Conservation (phyloP, 2,329 filamentous ascomycete genomes). For the Neurospora crassa region DNA sequence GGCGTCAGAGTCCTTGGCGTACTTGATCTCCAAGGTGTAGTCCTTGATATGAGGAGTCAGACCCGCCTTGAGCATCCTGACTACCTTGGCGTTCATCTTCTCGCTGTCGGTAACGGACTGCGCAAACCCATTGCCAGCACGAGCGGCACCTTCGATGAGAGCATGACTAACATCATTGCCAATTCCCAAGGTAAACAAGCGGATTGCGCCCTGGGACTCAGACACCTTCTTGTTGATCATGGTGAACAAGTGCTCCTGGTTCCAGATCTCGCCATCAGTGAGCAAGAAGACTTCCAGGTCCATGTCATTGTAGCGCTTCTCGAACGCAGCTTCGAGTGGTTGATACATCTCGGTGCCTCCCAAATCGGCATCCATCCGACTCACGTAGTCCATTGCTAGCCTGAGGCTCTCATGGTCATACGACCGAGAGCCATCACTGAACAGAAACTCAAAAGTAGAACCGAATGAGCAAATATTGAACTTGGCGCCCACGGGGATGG, state of each 20-base stretch:
- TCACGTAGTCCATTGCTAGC: conserved; percentile 31
- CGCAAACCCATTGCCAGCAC: conserved; percentile 46
- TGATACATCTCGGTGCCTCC: conserved; percentile 45
- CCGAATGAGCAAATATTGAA: conserved; percentile 68
- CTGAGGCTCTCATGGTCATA: conserved; percentile 36
- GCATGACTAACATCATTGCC: conserved; percentile 40
- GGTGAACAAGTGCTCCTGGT: conserved; percentile 31
- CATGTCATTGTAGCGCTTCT: conserved; percentile 32
- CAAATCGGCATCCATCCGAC: conserved; percentile 33
- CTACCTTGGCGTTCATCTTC: conserved; percentile 57
- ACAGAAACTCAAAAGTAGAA: conserved; percentile 34
- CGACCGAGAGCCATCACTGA: conserved; percentile 30
- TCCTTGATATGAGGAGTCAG: conserved; percentile 56
- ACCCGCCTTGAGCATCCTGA: conserved; percentile 66
- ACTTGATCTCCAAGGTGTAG: conserved; percentile 55
- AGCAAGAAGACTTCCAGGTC: conserved; percentile 45
- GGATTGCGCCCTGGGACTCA: conserved; percentile 31
- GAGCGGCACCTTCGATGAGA: conserved; percentile 44
- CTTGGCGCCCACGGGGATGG: conserved; percentile 50
- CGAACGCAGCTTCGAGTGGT: conserved; percentile 35
- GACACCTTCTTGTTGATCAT: conserved; percentile 34
- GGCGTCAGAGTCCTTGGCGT: conserved; percentile 23
- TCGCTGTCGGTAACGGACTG: conserved; percentile 55
- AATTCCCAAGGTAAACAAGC: conserved; percentile 47
- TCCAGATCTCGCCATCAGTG: conserved; percentile 48